phyloP scores from a whole-genome alignment of 192 early-diverging fungal genomes.

The Cladochytrium replicatum region DNA sequence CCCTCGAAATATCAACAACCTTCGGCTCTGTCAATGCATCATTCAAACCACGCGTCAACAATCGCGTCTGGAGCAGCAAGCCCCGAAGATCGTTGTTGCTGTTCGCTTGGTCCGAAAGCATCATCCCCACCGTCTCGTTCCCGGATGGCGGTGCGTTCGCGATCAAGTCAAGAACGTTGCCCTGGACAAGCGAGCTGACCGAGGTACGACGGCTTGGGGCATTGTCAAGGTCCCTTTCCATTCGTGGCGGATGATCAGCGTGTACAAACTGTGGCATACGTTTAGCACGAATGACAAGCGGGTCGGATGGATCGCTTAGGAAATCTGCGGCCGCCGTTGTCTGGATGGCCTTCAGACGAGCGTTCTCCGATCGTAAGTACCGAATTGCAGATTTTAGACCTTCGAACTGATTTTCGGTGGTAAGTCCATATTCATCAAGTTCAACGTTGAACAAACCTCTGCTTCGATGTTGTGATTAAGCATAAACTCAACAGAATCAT shows the following conservation, averaged over 20 bases:
- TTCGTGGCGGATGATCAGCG: too few relatives aligned
- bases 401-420: constrained; percentile 41
- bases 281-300: too few relatives aligned
- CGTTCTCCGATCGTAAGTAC: constrained; percentile 73
- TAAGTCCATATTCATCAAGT: background rate
- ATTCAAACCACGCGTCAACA: constrained; percentile 10
- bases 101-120: constrained; percentile 6
- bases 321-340: constrained; percentile 20
- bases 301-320: constrained; percentile 26
- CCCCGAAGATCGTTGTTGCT: too few relatives aligned
- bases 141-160: background rate
- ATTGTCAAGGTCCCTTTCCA: too few relatives aligned
- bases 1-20: constrained; percentile 18
- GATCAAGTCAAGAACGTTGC: too few relatives aligned
- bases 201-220: too few relatives aligned
- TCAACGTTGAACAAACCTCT: too few relatives aligned
- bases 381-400: constrained; percentile 62
- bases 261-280: too few relatives aligned
- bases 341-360: constrained; percentile 58
- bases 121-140: background rate
- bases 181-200: background rate
- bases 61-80: too few relatives aligned
- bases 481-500: too few relatives aligned
- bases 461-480: too few relatives aligned
- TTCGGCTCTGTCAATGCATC: constrained; percentile 7